A percentile compares a stretch with the other conserved stretches of the same genome.
Evolutionary conservation across 768 basidiomycete genomes (phyloP).

Genomic region (Coprinopsis cinerea): DNA sequence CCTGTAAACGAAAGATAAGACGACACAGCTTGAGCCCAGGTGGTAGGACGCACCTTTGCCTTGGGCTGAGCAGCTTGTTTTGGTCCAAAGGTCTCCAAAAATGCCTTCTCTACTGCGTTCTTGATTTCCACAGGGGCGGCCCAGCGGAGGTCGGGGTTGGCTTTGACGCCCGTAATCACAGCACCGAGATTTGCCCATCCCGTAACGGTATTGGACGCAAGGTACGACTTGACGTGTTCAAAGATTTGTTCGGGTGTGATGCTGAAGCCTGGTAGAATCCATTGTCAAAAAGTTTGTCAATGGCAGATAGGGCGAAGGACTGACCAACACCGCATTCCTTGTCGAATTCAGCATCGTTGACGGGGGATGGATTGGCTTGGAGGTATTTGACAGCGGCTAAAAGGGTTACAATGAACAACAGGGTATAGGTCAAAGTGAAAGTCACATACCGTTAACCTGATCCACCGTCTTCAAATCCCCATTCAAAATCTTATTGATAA

Average conservation of each 20-base stretch:
- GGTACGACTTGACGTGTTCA: conserved; percentile 47
- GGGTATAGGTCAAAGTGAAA: not conserved
- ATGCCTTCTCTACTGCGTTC: conserved; percentile 67
- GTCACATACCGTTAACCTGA: conserved; percentile 73
- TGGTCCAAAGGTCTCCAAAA: conserved; percentile 62
- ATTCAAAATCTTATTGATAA: conserved; percentile 63
- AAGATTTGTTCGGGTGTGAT: conserved; percentile 66
- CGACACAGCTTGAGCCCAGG: not conserved
- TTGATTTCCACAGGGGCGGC: conserved; percentile 82
- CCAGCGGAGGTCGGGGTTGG: conserved; percentile 65
- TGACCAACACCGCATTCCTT: conserved; percentile 81
- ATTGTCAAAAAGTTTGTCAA: conserved; percentile 3
- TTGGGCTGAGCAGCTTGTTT: conserved; percentile 66
- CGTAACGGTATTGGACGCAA: conserved; percentile 45
- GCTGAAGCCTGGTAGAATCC: conserved; percentile 55
- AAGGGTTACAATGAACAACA: not conserved
- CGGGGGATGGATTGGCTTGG: conserved; percentile 51
- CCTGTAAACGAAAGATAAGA: conserved; percentile 23
- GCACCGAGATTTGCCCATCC: conserved; percentile 78
- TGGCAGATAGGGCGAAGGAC: conserved; percentile 21
- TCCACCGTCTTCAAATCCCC: conserved; percentile 74
- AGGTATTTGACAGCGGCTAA: conserved; percentile 75
- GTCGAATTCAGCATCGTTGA: conserved; percentile 69
- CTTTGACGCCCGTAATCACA: conserved; percentile 58
- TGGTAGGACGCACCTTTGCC: conserved; percentile 42